A percentile compares a stretch with the other conserved stretches of the same genome.
Conservation (phyloP, 495 filamentous ascomycete species). For the Penicillium subrubescens region DNA sequence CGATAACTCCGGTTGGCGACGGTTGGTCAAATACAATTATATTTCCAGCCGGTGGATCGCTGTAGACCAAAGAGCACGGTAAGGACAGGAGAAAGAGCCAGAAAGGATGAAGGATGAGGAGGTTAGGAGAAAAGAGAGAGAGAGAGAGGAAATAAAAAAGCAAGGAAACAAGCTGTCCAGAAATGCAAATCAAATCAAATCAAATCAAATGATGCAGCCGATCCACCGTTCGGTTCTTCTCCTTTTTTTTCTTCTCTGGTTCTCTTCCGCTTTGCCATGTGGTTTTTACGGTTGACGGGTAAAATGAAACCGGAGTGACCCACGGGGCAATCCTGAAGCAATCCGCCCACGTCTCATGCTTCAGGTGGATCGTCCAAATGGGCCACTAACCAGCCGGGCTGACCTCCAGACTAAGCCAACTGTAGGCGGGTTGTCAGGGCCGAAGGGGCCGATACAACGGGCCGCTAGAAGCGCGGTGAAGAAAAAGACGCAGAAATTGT, state of each 20-base stretch:
- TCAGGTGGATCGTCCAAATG: background rate
- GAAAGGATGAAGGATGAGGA: background rate
- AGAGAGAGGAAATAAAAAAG: conserved; percentile 6
- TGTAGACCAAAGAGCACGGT: background rate
- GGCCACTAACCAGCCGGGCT: background rate
- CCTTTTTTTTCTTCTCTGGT: background rate
- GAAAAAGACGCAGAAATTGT: background rate
- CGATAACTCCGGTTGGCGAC: conserved; percentile 7
- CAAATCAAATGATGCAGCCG: background rate
- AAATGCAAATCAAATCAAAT: no score
- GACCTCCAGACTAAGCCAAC: background rate
- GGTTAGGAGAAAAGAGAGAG: conserved; percentile 10
- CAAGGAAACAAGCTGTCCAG: conserved; percentile 1
- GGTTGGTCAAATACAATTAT: background rate
- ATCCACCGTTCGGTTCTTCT: conserved; percentile 4
- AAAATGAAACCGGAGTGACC: conserved; percentile 18
- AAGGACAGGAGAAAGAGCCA: conserved; percentile 3
- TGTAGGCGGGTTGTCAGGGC: background rate
- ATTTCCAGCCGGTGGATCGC: background rate
- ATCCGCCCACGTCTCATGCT: conserved; percentile 8
- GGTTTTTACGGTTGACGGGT: conserved; percentile 1
- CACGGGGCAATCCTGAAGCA: conserved; percentile 28
- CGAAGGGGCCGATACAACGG: background rate
- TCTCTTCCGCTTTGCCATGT: conserved; percentile 2
- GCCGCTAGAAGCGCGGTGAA: background rate